phyloP scores from a whole-genome alignment of 495 filamentous ascomycete species.

The Parmelia sp. region DNA sequence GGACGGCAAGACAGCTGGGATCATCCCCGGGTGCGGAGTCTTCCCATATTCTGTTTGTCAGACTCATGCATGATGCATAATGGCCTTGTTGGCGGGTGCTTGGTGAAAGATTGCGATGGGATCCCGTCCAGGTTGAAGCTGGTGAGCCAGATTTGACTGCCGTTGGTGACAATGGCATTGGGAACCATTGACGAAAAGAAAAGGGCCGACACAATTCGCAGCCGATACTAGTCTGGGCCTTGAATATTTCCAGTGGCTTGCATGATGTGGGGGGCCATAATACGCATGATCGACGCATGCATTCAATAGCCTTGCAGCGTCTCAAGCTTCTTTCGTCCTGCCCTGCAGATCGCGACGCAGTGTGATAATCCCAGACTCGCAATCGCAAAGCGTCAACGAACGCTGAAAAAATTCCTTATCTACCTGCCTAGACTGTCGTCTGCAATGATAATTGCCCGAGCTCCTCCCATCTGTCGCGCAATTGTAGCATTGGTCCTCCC shows the following conservation, averaged over 20 bases:
- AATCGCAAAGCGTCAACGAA: background rate
- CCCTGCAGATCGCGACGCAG: background rate
- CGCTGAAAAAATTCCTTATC: background rate
- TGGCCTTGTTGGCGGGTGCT: background rate
- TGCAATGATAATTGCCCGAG: background rate
- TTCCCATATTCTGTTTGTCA: no score
- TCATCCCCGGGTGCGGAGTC: no score
- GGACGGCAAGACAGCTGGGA: background rate
- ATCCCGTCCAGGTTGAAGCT: background rate
- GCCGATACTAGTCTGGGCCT: no score
- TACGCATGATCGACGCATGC: background rate
- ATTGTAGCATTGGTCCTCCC: background rate
- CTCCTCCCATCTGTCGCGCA: background rate
- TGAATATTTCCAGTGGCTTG: background rate
- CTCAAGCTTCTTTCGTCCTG: background rate
- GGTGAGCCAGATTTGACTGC: no score
- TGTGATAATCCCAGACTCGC: background rate
- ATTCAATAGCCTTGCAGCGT: constrained; percentile 2
- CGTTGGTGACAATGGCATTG: no score
- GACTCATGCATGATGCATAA: background rate
- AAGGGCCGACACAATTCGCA: no score
- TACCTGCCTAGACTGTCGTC: background rate
- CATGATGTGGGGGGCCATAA: background rate
- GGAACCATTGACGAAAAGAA: no score
- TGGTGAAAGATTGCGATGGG: no score